Conservation (phyloP, 768 basidiomycete species). For the Calocera cornea region DNA sequence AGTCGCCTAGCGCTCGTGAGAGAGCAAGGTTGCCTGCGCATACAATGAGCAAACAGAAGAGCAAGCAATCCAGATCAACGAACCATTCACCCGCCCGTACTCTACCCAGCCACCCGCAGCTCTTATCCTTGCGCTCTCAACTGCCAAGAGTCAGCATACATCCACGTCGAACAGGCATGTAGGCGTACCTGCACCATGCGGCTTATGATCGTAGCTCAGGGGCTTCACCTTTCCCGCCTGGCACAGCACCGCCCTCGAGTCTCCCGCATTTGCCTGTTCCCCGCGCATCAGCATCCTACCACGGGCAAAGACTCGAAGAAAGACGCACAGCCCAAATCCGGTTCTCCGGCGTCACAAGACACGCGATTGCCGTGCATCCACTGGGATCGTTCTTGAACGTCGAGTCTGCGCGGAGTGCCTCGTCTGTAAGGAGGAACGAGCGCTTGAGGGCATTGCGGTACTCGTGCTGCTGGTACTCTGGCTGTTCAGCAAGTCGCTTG, state of each 20-base stretch:
- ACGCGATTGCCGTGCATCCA: conserved; percentile 90
- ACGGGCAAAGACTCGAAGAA: background rate
- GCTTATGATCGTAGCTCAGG: conserved; percentile 92
- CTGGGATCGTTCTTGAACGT: conserved; percentile 82
- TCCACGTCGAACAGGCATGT: background rate
- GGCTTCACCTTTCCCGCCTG: conserved; percentile 76
- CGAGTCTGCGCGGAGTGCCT: conserved; percentile 86
- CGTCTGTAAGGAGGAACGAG: conserved; percentile 88
- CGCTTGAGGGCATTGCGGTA: conserved; percentile 70
- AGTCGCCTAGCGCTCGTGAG: conserved; percentile 90
- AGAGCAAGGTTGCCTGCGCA: conserved; percentile 79
- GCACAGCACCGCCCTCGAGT: conserved; percentile 81
- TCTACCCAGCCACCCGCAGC: conserved; percentile 93
- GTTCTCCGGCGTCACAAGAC: conserved; percentile 60
- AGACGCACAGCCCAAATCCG: conserved; percentile 69
- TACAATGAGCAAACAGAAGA: background rate
- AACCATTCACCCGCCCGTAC: conserved; percentile 92
- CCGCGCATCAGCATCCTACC: background rate
- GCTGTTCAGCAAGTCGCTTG: conserved; percentile 57
- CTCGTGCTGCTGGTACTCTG: conserved; percentile 51
- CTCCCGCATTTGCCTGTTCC: conserved; percentile 86
- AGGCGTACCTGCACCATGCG: conserved; percentile 61
- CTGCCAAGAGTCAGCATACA: conserved; percentile 28
- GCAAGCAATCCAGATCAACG: conserved; percentile 9
- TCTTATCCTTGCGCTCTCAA: conserved; percentile 71